Conservation (phyloP, 1,284 basidiomycete species). For the Mycosarcoma mackinlayi region DNA sequence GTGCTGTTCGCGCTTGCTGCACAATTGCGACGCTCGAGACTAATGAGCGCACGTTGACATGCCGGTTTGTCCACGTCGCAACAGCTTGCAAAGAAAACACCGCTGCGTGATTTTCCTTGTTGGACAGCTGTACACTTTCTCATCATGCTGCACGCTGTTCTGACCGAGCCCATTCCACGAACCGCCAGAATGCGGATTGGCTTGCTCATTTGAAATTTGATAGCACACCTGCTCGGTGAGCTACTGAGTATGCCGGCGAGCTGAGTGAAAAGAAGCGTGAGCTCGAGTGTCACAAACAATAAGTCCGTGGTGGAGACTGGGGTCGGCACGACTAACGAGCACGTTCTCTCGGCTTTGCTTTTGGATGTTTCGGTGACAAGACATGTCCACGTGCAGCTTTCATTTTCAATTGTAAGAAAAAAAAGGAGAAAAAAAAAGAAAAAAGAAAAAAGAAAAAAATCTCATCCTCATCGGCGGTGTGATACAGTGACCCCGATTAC, state of each 20-base stretch:
- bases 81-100: background rate
- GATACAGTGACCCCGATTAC: background rate
- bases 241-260: too few relatives aligned
- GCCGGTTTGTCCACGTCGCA: constrained; percentile 30
- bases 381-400: background rate
- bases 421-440: background rate
- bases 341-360: constrained; percentile 18
- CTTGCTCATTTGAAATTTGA: too few relatives aligned
- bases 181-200: too few relatives aligned
- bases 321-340: constrained; percentile 1
- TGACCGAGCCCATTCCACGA: too few relatives aligned
- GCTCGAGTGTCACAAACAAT: too few relatives aligned
- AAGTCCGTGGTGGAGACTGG: background rate
- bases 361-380: background rate
- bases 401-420: too few relatives aligned
- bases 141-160: too few relatives aligned
- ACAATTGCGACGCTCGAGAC: background rate
- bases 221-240: too few relatives aligned
- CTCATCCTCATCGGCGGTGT: background rate
- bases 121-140: background rate
- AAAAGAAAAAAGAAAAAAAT: background rate
- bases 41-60: constrained; percentile 42
- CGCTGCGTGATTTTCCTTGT: background rate
- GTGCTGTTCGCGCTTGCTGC: background rate
- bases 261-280: too few relatives aligned